These are phyloP conservation scores for Mycena floridula DNA, from an alignment of 768 basidiomycete genomes.

Conservation along the genomic window DNA sequence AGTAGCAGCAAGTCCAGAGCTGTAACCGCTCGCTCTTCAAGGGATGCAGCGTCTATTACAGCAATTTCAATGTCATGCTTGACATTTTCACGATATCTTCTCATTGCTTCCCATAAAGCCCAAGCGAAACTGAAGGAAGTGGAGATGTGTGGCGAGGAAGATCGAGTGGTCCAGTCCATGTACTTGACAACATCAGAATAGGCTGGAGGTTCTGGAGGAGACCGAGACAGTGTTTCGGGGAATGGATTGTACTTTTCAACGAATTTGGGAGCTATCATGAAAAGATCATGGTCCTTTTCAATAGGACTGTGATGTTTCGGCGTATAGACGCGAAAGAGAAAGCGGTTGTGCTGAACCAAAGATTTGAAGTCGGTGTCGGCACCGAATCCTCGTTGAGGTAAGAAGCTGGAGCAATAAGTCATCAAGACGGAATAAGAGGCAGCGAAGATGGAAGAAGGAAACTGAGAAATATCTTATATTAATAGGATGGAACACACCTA, in stretches of 20 bases:
- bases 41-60: slow-evolving; percentile 62
- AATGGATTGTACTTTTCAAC: slow-evolving; percentile 23
- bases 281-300: slow-evolving; percentile 50
- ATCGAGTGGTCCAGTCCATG: slow-evolving; percentile 75
- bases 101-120: slow-evolving; percentile 77
- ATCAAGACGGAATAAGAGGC: too few species aligned
- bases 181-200: slow-evolving; percentile 63
- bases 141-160: slow-evolving; percentile 64
- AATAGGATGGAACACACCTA: too few species aligned
- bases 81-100: slow-evolving; percentile 64
- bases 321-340: slow-evolving; percentile 77
- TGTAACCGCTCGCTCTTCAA: slow-evolving; percentile 54
- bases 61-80: slow-evolving; percentile 79
- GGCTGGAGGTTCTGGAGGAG: slow-evolving; percentile 11
- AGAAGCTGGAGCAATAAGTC: too few species aligned
- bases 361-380: slow-evolving; percentile 54
- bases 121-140: slow-evolving; percentile 78
- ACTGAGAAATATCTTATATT: too few species aligned
- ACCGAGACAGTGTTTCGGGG: slow-evolving; percentile 10
- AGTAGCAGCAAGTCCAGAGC: slow-evolving; percentile 58
- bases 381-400: slow-evolving; percentile 70
- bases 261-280: slow-evolving; percentile 66
- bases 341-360: slow-evolving; percentile 59
- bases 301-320: slow-evolving; percentile 56
- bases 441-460: too few species aligned